These are phyloP conservation scores for Echinosophora koreensis DNA, from an alignment of 306 rosid species.

Conservation along the genomic window DNA sequence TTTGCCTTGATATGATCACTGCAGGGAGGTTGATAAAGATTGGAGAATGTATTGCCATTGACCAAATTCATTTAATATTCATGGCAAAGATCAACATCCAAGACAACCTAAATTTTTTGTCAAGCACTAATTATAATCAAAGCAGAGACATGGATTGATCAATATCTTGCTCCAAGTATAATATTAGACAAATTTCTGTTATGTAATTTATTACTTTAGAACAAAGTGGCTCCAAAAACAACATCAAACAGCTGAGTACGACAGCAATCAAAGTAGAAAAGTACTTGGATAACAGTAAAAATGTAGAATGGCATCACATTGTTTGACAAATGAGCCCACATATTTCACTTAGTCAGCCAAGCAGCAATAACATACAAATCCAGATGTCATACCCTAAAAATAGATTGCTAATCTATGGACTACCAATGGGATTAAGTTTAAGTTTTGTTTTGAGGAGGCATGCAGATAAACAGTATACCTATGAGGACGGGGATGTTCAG, in stretches of 20 bases:
- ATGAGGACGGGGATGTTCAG: slow-evolving; percentile 68
- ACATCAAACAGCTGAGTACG: not conserved
- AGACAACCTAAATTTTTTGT: not conserved
- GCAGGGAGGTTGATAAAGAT: slow-evolving; percentile 48
- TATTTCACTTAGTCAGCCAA: not conserved
- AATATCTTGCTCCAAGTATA: slow-evolving; percentile 12
- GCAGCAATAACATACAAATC: slow-evolving; percentile 12
- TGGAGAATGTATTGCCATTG: slow-evolving; percentile 9
- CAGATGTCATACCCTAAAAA: not conserved
- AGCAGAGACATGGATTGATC: slow-evolving; percentile 19
- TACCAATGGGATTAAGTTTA: not conserved
- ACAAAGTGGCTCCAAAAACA: slow-evolving; percentile 8
- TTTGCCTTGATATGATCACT: slow-evolving; percentile 74
- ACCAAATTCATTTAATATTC: slow-evolving; percentile 31
- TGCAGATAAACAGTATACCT: slow-evolving; percentile 58
- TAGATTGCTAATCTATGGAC: not conserved
- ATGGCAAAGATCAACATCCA: slow-evolving; percentile 29
- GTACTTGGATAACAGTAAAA: slow-evolving; percentile 29
- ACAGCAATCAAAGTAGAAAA: not conserved
- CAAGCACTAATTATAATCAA: slow-evolving; percentile 5
- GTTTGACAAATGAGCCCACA: not conserved
- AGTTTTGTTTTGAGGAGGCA: slow-evolving; percentile 10
- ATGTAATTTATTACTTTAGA: not conserved
- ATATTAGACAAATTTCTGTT: not conserved
- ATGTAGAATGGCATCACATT: slow-evolving; percentile 2